Evolutionary conservation across 2,329 filamentous ascomycete species (phyloP).

Genomic region (Penicillium decumbens): DNA sequence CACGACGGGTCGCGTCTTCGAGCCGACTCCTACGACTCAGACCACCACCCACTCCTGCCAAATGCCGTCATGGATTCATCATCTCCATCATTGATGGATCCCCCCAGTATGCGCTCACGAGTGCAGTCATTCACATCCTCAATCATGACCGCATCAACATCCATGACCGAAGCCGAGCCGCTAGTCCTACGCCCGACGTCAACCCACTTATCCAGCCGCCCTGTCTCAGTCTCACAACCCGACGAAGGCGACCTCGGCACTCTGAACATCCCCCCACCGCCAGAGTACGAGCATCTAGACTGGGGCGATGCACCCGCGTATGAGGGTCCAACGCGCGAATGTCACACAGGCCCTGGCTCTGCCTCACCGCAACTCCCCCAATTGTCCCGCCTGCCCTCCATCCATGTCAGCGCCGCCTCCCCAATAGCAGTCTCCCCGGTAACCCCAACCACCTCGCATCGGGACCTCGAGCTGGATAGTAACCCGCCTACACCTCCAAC

Average conservation of each 20-base stretch:
- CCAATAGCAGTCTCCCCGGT: slow-evolving; percentile 24
- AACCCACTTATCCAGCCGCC: slow-evolving; percentile 22
- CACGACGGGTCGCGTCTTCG: slow-evolving; percentile 49
- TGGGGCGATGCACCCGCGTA: slow-evolving; percentile 45
- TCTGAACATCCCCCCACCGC: slow-evolving; percentile 36
- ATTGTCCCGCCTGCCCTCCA: slow-evolving; percentile 29
- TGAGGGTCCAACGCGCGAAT: slow-evolving; percentile 24
- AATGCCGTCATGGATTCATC: slow-evolving; percentile 32
- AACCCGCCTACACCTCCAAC: slow-evolving; percentile 11
- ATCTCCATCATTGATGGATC: slow-evolving; percentile 22
- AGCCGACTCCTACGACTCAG: slow-evolving; percentile 45
- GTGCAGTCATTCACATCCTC: slow-evolving; percentile 36
- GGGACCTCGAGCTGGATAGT: slow-evolving; percentile 3
- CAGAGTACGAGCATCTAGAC: slow-evolving; percentile 41
- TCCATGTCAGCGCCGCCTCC: slow-evolving; percentile 31
- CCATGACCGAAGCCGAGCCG: slow-evolving; percentile 28
- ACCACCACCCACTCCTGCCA: slow-evolving; percentile 44
- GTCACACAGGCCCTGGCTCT: slow-evolving; percentile 5
- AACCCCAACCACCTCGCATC: slow-evolving; percentile 20
- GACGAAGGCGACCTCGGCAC: slow-evolving; percentile 39
- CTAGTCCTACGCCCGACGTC: slow-evolving; percentile 24
- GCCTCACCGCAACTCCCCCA: slow-evolving; percentile 11
- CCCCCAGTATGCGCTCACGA: slow-evolving; percentile 28
- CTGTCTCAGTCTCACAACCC: slow-evolving; percentile 15
- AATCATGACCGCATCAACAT: slow-evolving; percentile 30